phyloP scores from a whole-genome alignment of 148 eudicot genomes.

The Vaccinium darrowii region DNA sequence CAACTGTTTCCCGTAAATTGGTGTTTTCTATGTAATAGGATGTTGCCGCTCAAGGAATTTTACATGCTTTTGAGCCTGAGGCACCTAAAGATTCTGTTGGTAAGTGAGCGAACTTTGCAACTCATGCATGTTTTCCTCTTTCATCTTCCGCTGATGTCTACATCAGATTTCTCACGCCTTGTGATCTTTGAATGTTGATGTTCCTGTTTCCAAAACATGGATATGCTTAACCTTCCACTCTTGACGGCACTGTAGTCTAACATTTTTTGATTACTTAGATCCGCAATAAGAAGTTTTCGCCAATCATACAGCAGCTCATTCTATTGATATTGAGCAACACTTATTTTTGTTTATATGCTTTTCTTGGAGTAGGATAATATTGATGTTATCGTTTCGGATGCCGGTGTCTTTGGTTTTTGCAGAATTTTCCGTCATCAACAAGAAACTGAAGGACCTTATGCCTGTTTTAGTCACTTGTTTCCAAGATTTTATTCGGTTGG shows the following conservation, averaged over 20 bases:
- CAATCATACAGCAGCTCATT: background rate
- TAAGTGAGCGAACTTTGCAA: conserved; percentile 26
- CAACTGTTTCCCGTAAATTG: background rate
- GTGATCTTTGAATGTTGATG: background rate
- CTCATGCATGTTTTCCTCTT: background rate
- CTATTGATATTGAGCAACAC: background rate
- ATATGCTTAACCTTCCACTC: conserved; percentile 1
- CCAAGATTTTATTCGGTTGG: conserved; percentile 53
- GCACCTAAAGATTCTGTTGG: conserved; percentile 47
- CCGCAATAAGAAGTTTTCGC: background rate
- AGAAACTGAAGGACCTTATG: conserved; percentile 62
- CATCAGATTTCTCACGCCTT: background rate
- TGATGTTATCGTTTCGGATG: background rate
- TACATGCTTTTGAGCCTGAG: conserved; percentile 79
- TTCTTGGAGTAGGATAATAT: background rate
- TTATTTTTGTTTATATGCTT: background rate
- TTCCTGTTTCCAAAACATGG: background rate
- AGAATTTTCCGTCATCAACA: conserved; percentile 47
- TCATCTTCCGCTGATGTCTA: background rate
- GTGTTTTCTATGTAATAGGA: conserved; percentile 31
- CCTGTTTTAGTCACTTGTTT: conserved; percentile 67
- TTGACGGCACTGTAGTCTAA: background rate
- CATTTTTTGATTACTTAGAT: background rate
- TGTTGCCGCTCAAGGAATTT: conserved; percentile 21
- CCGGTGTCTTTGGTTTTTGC: conserved; percentile 19